phyloP scores from a whole-genome alignment of 2,329 filamentous ascomycete genomes.

The Alternaria viburni region DNA sequence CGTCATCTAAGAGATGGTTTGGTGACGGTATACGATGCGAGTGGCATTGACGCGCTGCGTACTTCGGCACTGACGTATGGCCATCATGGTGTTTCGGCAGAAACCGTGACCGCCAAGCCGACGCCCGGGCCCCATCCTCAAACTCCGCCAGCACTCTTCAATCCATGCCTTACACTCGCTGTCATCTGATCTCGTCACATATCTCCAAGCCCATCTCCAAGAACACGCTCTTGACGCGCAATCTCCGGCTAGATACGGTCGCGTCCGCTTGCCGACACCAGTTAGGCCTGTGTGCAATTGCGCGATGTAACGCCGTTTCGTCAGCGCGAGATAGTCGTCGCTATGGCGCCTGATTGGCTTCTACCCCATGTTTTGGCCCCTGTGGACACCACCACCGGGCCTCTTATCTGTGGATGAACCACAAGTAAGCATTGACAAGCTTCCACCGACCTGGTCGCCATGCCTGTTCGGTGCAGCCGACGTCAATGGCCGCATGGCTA shows the following conservation, averaged over 20 bases:
- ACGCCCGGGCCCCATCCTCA: neutral
- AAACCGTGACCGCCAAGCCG: neutral
- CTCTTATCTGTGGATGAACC: slow-evolving; percentile 15
- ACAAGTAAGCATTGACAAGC: slow-evolving; percentile 23
- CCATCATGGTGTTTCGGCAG: neutral
- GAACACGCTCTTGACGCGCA: slow-evolving; percentile 8
- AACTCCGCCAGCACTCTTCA: neutral
- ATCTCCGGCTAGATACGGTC: neutral
- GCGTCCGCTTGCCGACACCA: neutral
- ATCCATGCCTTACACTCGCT: neutral
- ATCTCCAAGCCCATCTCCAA: neutral
- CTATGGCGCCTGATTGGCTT: slow-evolving; percentile 5
- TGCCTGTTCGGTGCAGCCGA: slow-evolving; percentile 12
- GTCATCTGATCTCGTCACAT: neutral
- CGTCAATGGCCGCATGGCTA: slow-evolving; percentile 12
- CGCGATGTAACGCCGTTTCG: slow-evolving; percentile 7
- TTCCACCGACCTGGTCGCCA: slow-evolving; percentile 11
- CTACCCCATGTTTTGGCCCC: slow-evolving; percentile 16
- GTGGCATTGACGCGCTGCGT: neutral
- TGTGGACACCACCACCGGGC: neutral
- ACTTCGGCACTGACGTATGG: neutral
- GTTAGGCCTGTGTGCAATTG: neutral
- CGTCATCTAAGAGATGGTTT: slow-evolving; percentile 20
- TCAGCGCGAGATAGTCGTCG: slow-evolving; percentile 8
- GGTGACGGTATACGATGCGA: neutral